phyloP scores from a whole-genome alignment of 208 protist genomes.

The Balamuthia mandrillaris region DNA sequence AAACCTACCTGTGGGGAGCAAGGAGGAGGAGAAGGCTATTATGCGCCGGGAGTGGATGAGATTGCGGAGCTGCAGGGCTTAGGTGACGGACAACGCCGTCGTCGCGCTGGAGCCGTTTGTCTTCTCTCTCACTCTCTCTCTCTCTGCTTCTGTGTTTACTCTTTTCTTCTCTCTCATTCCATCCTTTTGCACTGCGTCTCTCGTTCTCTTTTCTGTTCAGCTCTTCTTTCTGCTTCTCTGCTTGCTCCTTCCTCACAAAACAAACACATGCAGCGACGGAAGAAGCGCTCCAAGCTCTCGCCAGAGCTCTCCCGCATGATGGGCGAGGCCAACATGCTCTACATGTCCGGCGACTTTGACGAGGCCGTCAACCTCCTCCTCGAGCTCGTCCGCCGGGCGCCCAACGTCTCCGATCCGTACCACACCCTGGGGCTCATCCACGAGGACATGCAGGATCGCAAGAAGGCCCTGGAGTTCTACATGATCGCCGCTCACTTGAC shows the following conservation, averaged over 20 bases:
- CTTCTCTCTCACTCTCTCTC: too few species aligned
- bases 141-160: too few species aligned
- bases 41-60: too few species aligned
- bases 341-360: neutral
- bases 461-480: constrained; percentile 52
- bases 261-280: neutral
- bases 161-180: too few species aligned
- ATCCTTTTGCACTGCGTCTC: too few species aligned
- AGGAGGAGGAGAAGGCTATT: too few species aligned
- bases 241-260: neutral
- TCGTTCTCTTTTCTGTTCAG: too few species aligned
- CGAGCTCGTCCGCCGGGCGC: constrained; percentile 48
- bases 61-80: too few species aligned
- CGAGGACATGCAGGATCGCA: constrained; percentile 42
- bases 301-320: constrained; percentile 37
- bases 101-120: too few species aligned
- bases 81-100: too few species aligned
- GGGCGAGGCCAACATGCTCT: constrained; percentile 51
- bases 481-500: constrained; percentile 52
- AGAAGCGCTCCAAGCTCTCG: constrained; percentile 42
- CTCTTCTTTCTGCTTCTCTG: too few species aligned
- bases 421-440: constrained; percentile 54
- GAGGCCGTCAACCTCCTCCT: constrained; percentile 35
- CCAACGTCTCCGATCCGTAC: constrained; percentile 50
- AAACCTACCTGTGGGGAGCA: too few species aligned